Conservation (phyloP, 768 basidiomycete species). For the Ramaria sp. region DNA sequence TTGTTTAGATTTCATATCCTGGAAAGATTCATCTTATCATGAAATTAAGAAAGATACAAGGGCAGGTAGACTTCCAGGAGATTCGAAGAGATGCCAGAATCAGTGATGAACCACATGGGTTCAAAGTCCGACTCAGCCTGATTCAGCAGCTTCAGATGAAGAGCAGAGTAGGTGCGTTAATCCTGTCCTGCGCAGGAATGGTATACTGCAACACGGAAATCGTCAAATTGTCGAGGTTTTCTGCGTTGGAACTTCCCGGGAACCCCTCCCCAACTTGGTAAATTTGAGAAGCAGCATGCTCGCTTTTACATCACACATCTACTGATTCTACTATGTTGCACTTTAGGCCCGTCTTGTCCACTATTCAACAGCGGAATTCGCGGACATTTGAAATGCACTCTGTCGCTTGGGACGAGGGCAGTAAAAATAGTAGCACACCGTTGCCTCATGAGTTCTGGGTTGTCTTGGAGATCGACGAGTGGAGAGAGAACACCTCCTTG, state of each 20-base stretch:
- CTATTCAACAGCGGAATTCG: background rate
- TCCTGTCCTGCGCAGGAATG: background rate
- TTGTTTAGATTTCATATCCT: too few species aligned
- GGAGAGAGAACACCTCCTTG: background rate
- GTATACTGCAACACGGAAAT: constrained; percentile 1
- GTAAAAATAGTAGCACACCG: background rate
- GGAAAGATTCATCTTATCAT: too few species aligned
- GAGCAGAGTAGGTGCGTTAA: background rate
- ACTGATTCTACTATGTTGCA: background rate
- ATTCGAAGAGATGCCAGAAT: background rate
- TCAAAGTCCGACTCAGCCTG: background rate
- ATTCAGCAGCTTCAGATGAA: background rate
- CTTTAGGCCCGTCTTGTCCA: background rate
- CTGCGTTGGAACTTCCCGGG: background rate
- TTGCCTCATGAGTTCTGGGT: background rate
- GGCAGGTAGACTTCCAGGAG: background rate
- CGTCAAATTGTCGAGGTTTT: background rate
- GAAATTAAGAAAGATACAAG: too few species aligned
- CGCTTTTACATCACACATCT: background rate
- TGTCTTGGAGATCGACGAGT: background rate
- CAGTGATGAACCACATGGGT: background rate
- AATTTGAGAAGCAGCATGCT: background rate
- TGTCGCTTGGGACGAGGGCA: background rate
- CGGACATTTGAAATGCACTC: background rate
- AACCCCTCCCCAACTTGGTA: background rate